Evolutionary conservation across 2,329 filamentous ascomycete species (phyloP).

Genomic region (Aspergillus jensenii): DNA sequence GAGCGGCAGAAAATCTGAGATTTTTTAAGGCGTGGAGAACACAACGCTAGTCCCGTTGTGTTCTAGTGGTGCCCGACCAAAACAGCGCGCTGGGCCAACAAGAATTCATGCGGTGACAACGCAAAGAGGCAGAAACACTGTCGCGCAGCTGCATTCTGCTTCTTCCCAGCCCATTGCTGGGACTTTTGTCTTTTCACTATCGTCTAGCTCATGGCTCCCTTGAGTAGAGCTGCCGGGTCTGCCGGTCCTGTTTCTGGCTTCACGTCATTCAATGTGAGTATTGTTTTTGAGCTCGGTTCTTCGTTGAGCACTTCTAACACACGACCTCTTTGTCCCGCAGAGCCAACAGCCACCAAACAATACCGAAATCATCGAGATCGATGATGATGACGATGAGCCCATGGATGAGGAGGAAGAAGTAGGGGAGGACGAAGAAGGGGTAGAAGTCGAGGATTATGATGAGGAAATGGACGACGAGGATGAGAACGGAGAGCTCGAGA

Average conservation of each 20-base stretch:
- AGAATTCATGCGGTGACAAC: constrained; percentile 29
- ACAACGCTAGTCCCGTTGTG: constrained; percentile 31
- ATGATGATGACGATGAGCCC: constrained; percentile 33
- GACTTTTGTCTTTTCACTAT: not conserved
- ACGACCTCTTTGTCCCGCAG: constrained; percentile 20
- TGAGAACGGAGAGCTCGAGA: constrained; percentile 27
- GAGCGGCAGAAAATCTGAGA: constrained; percentile 27
- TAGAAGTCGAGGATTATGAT: constrained; percentile 27
- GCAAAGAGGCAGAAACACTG: constrained; percentile 26
- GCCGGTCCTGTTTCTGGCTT: constrained; percentile 21
- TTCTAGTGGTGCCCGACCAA: constrained; percentile 25
- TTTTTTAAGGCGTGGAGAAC: constrained; percentile 23
- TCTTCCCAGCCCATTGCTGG: not conserved
- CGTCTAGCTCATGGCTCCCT: constrained; percentile 38
- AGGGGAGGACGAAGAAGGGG: constrained; percentile 24
- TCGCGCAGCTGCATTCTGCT: constrained; percentile 11
- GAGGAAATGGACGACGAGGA: constrained; percentile 31
- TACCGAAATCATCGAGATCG: constrained; percentile 41
- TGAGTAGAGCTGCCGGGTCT: constrained; percentile 35
- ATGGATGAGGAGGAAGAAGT: constrained; percentile 30
- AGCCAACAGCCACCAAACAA: constrained; percentile 20
- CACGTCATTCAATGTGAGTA: constrained; percentile 28
- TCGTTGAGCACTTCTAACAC: constrained; percentile 13
- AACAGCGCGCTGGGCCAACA: constrained; percentile 29
- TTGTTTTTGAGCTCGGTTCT: constrained; percentile 10